Conservation (phyloP, 2,329 filamentous ascomycete species). For the Ceratocystis huliohia region DNA sequence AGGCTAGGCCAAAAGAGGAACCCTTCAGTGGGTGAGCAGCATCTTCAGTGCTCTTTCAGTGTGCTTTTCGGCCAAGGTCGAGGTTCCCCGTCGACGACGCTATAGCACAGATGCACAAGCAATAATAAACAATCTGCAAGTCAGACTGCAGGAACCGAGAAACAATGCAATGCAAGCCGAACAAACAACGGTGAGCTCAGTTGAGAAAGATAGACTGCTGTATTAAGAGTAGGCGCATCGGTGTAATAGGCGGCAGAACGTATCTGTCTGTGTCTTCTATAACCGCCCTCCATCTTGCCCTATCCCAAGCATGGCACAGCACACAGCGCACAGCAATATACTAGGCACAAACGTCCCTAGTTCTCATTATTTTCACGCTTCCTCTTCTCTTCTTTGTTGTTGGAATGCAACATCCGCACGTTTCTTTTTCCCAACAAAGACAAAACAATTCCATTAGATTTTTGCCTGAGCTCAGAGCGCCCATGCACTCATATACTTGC, state of each 20-base stretch:
- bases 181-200: not conserved
- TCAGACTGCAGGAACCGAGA: conserved; percentile 5
- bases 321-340: not conserved
- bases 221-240: too few species aligned
- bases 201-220: not conserved
- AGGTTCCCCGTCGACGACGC: not conserved
- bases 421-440: conserved; percentile 10
- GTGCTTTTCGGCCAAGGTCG: not conserved
- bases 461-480: conserved; percentile 2
- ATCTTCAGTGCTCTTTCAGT: not conserved
- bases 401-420: not conserved
- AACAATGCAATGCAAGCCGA: not conserved
- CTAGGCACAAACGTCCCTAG: not conserved
- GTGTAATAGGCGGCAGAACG: too few species aligned
- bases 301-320: too few species aligned
- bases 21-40: not conserved
- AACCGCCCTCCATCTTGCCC: too few species aligned
- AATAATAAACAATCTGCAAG: conserved; percentile 7
- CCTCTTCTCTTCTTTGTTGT: not conserved
- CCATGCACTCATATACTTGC: not conserved
- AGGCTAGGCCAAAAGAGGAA: not conserved
- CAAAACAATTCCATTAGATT: not conserved
- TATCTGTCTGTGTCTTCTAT: too few species aligned
- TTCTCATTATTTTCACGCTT: not conserved
- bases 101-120: not conserved